phyloP scores from a whole-genome alignment of 768 basidiomycete species.

The Pholiota conissans region DNA sequence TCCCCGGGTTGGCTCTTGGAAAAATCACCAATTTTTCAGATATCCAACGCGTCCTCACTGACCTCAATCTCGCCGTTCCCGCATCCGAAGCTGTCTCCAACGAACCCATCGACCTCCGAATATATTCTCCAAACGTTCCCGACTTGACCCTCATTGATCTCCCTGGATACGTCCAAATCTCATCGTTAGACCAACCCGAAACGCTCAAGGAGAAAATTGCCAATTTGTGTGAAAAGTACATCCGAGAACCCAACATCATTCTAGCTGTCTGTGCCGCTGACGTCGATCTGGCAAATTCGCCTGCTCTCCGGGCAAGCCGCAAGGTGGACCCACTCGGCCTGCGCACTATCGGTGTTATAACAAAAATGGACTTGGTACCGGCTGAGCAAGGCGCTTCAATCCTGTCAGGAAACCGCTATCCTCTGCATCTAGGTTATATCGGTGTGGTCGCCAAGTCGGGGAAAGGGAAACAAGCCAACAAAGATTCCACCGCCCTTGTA shows the following conservation, averaged over 20 bases:
- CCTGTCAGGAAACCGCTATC: constrained; percentile 88
- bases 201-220: constrained; percentile 91
- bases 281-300: constrained; percentile 97
- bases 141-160: constrained; percentile 97
- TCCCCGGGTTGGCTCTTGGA: constrained; percentile 86
- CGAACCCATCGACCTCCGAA: constrained; percentile 94
- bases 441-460: constrained; percentile 92
- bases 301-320: constrained; percentile 89
- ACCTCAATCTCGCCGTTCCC: constrained; percentile 93
- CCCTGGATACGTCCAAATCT: constrained; percentile 95
- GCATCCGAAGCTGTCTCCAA: constrained; percentile 88
- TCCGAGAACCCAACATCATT: constrained; percentile 99
- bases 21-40: constrained; percentile 89
- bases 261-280: constrained; percentile 99
- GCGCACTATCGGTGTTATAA: constrained; percentile 95
- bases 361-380: constrained; percentile 97
- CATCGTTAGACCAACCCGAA: constrained; percentile 95
- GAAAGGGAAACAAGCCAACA: constrained; percentile 52
- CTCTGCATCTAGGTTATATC: constrained; percentile 96
- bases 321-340: constrained; percentile 94
- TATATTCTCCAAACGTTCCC: constrained; percentile 94
- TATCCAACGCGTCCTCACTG: constrained; percentile 90
- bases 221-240: constrained; percentile 90
- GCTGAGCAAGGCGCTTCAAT: constrained; percentile 82
- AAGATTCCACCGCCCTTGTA: constrained; percentile 49